Evolutionary conservation across 2,329 filamentous ascomycete species (phyloP), one percentile per base, ranked within the genome.

Genomic region (Nigrograna mackinnonii): DNA sequence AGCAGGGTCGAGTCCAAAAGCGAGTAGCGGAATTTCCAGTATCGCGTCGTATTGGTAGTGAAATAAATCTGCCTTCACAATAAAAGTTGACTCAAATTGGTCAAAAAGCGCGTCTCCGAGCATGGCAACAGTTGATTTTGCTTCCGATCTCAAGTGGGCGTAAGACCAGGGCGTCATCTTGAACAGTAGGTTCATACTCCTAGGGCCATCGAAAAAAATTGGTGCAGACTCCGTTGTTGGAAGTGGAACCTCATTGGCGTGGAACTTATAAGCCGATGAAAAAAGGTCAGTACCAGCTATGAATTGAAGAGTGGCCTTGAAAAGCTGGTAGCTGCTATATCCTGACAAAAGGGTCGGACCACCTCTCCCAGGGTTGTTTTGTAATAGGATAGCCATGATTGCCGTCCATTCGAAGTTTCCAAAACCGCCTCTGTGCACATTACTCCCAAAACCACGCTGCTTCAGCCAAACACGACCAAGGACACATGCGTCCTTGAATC

Each of bases 121-220:
- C 59, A 91, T 84, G 16, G 82, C 79, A 19, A 94, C 74, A 0
- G 91, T 92, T 32, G 82, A 78, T 48, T 78, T 82, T 30, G 92
- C 90, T 62, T 96, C 85, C 39, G 85, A 79, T 35, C 84, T 84
- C 32, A 99, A 76, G 43, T 86, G 68, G 18, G 73, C 73, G 53
- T 91, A 95, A 6, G 91, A 94, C 86, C 87, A 96, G 12, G 82
- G 71, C 1, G 84, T 87, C 87, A 96, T 95, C 68, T 96, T 96
- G 73, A 86, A 96, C 5, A 95, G 73, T 16, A 97, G 60, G 55
- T 99, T 99, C 41, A 95, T 74, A 21, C 84, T 81, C 49, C 87
- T 80, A 18, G 76, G 74, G 0, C 83, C 82, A 63, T 97, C 92
- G 60, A 88, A 96, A 36, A 96, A 74, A 21, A 91, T 78, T 1